phyloP scores from a whole-genome alignment of 768 basidiomycete genomes.

The Agaricus sinodeliciosus region DNA sequence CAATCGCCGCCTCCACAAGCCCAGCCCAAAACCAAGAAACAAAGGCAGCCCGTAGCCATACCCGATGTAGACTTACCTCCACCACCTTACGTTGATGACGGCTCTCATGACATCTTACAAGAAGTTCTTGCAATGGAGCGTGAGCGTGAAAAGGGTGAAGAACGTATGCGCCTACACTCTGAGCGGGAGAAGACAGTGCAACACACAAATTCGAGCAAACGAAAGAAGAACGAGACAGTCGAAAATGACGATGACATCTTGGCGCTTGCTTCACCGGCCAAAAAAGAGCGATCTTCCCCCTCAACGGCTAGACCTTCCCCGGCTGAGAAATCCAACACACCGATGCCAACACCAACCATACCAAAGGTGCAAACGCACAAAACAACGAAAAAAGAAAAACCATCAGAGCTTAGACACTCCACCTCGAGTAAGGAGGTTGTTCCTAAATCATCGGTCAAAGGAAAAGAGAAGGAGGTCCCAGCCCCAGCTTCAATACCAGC shows the following conservation, averaged over 20 bases:
- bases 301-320: slow-evolving; percentile 23
- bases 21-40: slow-evolving; percentile 27
- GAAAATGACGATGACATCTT: slow-evolving; percentile 52
- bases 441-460: slow-evolving; percentile 48
- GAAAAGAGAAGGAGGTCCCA: slow-evolving; percentile 64
- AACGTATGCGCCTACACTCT: slow-evolving; percentile 36
- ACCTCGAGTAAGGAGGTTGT: slow-evolving; percentile 20
- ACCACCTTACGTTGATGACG: slow-evolving; percentile 70
- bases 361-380: slow-evolving; percentile 16
- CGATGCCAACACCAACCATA: slow-evolving; percentile 12
- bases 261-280: slow-evolving; percentile 53
- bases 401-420: slow-evolving; percentile 11
- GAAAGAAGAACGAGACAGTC: slow-evolving; percentile 40
- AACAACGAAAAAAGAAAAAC: slow-evolving; percentile 43
- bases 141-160: slow-evolving; percentile 59
- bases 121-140: slow-evolving; percentile 78
- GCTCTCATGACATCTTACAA: slow-evolving; percentile 74
- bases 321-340: slow-evolving; percentile 7
- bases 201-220: slow-evolving; percentile 43
- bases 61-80: slow-evolving; percentile 44
- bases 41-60: slow-evolving; percentile 25
- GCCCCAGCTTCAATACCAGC: slow-evolving; percentile 23
- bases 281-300: slow-evolving; percentile 45
- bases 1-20: slow-evolving; percentile 27
- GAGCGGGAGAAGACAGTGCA: slow-evolving; percentile 30